phyloP scores from a whole-genome alignment of 2,329 filamentous ascomycete genomes.

The Leptographium wingfieldii region DNA sequence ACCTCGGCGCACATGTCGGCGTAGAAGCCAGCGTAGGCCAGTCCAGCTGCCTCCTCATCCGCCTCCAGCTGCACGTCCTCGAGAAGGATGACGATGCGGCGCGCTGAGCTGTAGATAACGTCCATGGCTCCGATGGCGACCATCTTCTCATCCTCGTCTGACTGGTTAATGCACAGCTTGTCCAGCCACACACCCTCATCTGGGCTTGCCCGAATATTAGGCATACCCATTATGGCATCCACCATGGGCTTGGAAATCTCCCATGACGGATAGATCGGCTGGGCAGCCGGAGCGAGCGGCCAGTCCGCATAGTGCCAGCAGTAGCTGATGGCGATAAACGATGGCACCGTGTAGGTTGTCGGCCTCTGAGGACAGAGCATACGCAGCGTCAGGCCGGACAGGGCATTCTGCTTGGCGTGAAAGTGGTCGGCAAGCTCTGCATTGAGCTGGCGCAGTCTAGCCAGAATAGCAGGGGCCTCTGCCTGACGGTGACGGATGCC shows the following conservation, averaged over 20 bases:
- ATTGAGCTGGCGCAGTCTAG: slow-evolving; percentile 10
- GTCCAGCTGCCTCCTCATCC: slow-evolving; percentile 9
- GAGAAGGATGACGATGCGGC: slow-evolving; percentile 12
- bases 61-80: slow-evolving; percentile 14
- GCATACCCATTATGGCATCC: slow-evolving; percentile 10
- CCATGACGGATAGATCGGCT: slow-evolving; percentile 9
- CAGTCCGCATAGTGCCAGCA: slow-evolving; percentile 15
- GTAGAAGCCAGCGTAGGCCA: slow-evolving; percentile 11
- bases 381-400: slow-evolving; percentile 9
- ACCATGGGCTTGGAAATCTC: slow-evolving; percentile 15
- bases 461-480: slow-evolving; percentile 6
- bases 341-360: background rate
- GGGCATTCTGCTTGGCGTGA: slow-evolving; percentile 8
- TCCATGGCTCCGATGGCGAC: slow-evolving; percentile 18
- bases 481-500: background rate
- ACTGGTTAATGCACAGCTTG: slow-evolving; percentile 18
- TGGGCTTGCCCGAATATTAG: background rate
- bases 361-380: slow-evolving; percentile 8
- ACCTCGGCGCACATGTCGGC: slow-evolving; percentile 8
- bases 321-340: slow-evolving; percentile 15
- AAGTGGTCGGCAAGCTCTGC: slow-evolving; percentile 8
- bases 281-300: slow-evolving; percentile 8
- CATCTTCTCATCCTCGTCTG: slow-evolving; percentile 17
- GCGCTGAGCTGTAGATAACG: slow-evolving; percentile 16
- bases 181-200: slow-evolving; percentile 20